These are phyloP conservation scores for Chytriomyces hyalinus DNA, from an alignment of 192 early-diverging fungal genomes.

Conservation along the genomic window DNA sequence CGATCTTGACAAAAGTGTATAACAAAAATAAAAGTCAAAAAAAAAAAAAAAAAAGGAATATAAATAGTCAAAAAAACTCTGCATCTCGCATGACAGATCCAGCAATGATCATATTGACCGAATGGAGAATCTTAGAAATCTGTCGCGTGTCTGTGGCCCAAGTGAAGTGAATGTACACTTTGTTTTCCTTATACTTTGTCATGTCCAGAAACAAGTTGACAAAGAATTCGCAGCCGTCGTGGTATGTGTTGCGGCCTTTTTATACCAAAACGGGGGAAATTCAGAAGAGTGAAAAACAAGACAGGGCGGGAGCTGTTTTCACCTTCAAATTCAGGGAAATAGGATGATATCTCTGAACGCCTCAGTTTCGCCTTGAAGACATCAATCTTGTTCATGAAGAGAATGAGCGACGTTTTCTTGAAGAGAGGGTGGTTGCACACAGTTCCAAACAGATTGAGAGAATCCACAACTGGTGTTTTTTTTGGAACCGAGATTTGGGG, in stretches of 20 bases:
- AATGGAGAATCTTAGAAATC: constrained; percentile 47
- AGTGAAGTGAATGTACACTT: constrained; percentile 62
- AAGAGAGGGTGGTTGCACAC: constrained; percentile 53
- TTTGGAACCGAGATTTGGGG: no score
- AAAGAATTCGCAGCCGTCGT: constrained; percentile 52
- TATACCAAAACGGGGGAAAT: neutral
- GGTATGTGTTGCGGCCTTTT: constrained; percentile 51
- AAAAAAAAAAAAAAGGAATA: no score
- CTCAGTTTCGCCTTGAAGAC: constrained; percentile 51
- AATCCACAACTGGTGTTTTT: constrained; percentile 42
- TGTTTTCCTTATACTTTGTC: constrained; percentile 47
- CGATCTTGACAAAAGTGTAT: no score
- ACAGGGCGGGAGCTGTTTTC: no score
- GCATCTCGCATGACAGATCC: neutral
- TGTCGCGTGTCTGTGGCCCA: constrained; percentile 64
- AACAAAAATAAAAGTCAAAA: no score
- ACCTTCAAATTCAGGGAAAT: constrained; percentile 54
- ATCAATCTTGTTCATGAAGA: constrained; percentile 62
- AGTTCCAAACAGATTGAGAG: constrained; percentile 47
- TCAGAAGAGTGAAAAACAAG: neutral
- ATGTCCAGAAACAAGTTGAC: constrained; percentile 43
- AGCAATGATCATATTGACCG: constrained; percentile 22
- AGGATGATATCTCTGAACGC: constrained; percentile 33
- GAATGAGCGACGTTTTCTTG: constrained; percentile 46
- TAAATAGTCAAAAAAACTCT: no score